Base-by-base conservation (phyloP, 1,139 yeast genomes). In the Nakaseomyces glabratus region DNA sequence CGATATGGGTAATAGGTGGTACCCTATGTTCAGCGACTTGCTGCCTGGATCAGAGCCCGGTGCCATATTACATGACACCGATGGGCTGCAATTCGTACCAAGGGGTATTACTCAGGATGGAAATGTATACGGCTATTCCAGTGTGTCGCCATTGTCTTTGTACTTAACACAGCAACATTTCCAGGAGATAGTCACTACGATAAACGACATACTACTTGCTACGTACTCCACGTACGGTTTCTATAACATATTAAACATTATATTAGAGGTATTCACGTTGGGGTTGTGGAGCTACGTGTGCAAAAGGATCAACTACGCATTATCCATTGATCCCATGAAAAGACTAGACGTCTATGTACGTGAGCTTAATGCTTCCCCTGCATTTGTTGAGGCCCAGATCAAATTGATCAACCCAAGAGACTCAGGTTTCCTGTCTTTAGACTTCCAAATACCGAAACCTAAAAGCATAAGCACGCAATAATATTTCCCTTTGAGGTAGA, bases 41-140 rank as follows among this genome's bases (percentile, higher is more conserved):
- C 51, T 66, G 2, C 93, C 88, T 0, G 93, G 93, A 0, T 44
- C 41, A 2, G 93, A 81, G 48, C 75, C 79, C 1, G 88, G 82
- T 1, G 85, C 85, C 0, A 49, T 67, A 8, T 22, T 16, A 2
- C 48, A 62, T n/a, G 57, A 52, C 2, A 44, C 38, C 2, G 46
- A 45, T 4, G 45, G 34, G 3, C 30, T 31, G 4, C 32, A 24
- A 1, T 71, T 67, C 44, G 44, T 46, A 0, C 57, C 65, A 0
- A 48, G 44, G n/a, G 80, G 78, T 0, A 36, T 43, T 2, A 59
- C 50, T 41, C 65, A 66, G 41, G 65, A 65, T 24, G 63, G 65
- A 20, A 63, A 66, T 31, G 44, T 55, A 20, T 78, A 65, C 53
- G 84, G 84, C 0, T 52, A 49, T 6, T 62, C 70, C 0, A 76